Conservation (phyloP, 2,329 filamentous ascomycete species). For the Thermothelomyces thermophilus region DNA sequence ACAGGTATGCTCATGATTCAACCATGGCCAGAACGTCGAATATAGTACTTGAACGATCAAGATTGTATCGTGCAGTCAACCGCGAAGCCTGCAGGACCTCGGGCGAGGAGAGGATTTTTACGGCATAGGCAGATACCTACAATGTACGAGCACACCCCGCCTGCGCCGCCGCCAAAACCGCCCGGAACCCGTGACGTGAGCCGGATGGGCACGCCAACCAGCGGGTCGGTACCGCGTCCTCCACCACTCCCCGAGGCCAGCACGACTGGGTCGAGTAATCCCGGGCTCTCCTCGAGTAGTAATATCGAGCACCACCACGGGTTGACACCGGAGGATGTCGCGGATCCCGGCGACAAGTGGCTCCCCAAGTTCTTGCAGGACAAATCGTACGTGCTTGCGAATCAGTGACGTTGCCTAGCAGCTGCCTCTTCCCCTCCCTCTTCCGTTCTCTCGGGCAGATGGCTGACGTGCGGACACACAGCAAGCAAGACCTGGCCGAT, state of each 20-base stretch:
- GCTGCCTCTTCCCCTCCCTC: constrained; percentile 2
- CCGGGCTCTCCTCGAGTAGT: constrained; percentile 11
- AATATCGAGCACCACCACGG: constrained; percentile 25
- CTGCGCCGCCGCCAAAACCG: constrained; percentile 66
- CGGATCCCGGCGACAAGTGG: constrained; percentile 66
- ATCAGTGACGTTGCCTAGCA: too few relatives aligned
- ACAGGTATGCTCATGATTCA: too few relatives aligned
- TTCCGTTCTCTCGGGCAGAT: too few relatives aligned
- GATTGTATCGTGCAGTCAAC: too few relatives aligned
- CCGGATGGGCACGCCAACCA: constrained; percentile 57
- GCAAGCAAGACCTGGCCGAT: constrained; percentile 71
- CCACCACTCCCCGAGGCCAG: constrained; percentile 33
- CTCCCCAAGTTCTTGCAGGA: constrained; percentile 69
- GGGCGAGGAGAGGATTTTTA: too few relatives aligned
- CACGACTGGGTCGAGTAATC: constrained; percentile 24
- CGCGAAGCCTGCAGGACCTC: too few relatives aligned
- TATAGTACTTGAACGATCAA: too few relatives aligned
- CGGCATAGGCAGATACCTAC: too few relatives aligned
- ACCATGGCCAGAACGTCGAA: too few relatives aligned
- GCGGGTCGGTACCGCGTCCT: constrained; percentile 38
- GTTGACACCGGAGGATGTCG: constrained; percentile 33
- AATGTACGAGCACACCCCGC: constrained; percentile 50
- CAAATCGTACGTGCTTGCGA: constrained; percentile 67
- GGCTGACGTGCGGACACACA: constrained; percentile 39
- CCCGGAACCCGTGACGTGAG: constrained; percentile 64